phyloP scores from a whole-genome alignment of 345 rosid species.

The Citrus trifoliata region DNA sequence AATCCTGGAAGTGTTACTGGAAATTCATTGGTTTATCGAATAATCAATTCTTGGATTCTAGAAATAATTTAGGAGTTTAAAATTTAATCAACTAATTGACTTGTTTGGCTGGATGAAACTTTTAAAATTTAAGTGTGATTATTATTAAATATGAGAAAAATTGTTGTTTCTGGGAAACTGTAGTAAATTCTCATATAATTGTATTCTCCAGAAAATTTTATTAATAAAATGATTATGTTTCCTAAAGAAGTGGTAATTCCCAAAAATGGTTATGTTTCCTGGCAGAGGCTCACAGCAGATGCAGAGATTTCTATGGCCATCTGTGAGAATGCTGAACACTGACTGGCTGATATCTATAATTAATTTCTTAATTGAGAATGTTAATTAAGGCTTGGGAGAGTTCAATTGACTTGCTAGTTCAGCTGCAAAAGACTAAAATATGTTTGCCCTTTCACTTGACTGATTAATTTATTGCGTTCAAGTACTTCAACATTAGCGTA shows the following conservation, averaged over 20 bases:
- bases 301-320: not conserved
- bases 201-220: not conserved
- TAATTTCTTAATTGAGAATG: not conserved
- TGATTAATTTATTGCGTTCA: not conserved
- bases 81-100: not conserved
- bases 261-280: not conserved
- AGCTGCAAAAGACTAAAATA: not conserved
- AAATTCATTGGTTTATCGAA: not conserved
- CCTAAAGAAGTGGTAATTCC: too few relatives aligned
- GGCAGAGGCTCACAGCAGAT: not conserved
- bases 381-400: not conserved
- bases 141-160: not conserved
- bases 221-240: too few relatives aligned
- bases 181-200: not conserved
- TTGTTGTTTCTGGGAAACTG: not conserved
- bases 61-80: not conserved
- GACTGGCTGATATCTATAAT: not conserved
- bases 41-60: not conserved
- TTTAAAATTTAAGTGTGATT: not conserved
- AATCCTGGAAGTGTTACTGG: not conserved
- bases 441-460: not conserved
- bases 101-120: not conserved
- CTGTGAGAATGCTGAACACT: not conserved
- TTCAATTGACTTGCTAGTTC: not conserved
- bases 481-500: not conserved